Evolutionary conservation across 2,329 filamentous ascomycete genomes (phyloP).

Genomic region (Cadophora sp.): DNA sequence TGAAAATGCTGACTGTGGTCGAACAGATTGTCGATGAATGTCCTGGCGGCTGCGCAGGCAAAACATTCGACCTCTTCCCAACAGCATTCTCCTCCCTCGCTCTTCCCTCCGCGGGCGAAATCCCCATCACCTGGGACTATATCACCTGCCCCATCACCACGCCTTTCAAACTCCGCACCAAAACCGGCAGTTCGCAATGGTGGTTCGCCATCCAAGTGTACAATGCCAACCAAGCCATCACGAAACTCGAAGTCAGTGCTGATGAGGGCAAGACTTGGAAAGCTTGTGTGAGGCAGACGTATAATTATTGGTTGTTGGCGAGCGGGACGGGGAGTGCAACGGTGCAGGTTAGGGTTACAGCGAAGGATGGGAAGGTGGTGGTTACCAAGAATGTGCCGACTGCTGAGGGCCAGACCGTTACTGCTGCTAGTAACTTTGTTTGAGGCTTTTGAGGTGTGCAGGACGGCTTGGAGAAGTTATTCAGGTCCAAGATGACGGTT

Average conservation of each 20-base stretch:
- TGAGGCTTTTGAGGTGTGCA: not conserved
- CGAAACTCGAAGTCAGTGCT: constrained; percentile 10
- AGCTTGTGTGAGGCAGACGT: constrained; percentile 8
- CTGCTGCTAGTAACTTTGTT: constrained; percentile 15
- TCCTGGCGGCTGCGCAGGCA: constrained; percentile 17
- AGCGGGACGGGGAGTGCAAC: constrained; percentile 10
- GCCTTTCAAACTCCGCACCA: constrained; percentile 16
- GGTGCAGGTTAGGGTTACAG: constrained; percentile 15
- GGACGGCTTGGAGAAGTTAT: not conserved
- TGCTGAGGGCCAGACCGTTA: constrained; percentile 12
- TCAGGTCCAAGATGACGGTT: not conserved
- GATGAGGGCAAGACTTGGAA: constrained; percentile 7
- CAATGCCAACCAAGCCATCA: constrained; percentile 20
- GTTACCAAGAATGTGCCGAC: constrained; percentile 11
- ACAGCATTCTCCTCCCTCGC: constrained; percentile 8
- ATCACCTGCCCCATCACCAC: constrained; percentile 18
- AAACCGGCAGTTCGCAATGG: constrained; percentile 11
- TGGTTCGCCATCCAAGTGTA: constrained; percentile 21
- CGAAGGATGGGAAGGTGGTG: constrained; percentile 15
- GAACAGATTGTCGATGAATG: constrained; percentile 15
- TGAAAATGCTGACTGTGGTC: not conserved
- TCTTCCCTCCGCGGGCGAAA: not conserved
- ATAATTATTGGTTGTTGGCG: constrained; percentile 16
- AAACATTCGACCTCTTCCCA: constrained; percentile 18
- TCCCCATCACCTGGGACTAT: constrained; percentile 18